These are phyloP conservation scores for Moesziomyces aphidis DNA, from an alignment of 1,284 basidiomycete genomes.

Conservation along the genomic window DNA sequence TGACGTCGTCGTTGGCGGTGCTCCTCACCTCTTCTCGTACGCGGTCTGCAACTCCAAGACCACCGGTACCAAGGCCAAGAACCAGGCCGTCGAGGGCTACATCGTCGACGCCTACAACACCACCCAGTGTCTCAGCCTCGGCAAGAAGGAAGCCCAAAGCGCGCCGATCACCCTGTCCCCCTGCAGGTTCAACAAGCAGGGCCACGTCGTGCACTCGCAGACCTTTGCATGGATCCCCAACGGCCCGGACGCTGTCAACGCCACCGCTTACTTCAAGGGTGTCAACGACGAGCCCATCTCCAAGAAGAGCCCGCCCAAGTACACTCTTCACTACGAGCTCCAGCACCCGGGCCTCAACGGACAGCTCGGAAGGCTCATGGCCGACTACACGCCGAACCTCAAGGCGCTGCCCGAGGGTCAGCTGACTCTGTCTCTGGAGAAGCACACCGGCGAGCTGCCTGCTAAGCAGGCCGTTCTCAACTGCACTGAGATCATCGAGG, in stretches of 20 bases:
- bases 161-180: background rate
- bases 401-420: background rate
- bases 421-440: background rate
- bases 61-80: background rate
- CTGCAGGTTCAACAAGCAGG: background rate
- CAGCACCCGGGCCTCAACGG: background rate
- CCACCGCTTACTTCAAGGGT: background rate
- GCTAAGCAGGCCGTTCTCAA: background rate
- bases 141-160: background rate
- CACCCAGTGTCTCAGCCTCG: background rate
- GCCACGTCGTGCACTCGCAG: background rate
- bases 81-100: background rate
- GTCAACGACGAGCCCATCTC: background rate
- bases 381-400: background rate
- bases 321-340: background rate
- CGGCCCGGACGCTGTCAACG: background rate
- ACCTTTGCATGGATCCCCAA: background rate
- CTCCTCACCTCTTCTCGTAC: background rate
- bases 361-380: background rate
- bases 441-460: background rate
- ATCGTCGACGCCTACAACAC: background rate
- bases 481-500: background rate
- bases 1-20: background rate
- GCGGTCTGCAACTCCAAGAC: background rate
- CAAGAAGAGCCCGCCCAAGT: background rate